Base-by-base conservation (phyloP, 1,284 basidiomycete genomes). In the Trichosporon sp. region DNA sequence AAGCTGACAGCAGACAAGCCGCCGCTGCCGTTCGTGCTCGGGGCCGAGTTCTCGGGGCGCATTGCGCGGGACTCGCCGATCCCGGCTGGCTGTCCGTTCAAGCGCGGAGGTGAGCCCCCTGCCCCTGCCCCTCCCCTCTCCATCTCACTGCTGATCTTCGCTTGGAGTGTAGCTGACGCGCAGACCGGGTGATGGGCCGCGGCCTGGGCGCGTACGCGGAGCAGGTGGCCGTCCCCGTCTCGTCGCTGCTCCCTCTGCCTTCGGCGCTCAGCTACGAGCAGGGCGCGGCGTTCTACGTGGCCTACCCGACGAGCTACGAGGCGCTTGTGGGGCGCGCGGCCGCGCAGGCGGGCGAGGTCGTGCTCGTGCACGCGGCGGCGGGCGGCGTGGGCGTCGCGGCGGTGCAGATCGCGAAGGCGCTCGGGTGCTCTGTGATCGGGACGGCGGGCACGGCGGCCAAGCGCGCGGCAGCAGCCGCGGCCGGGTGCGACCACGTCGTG, bases 351-450 rank as follows among this genome's bases (percentile, higher is more conserved):
- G 91, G 92, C 27, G 93, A 96, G 83, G 93, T 91, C 88, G 88
- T 95, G 1, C 87, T 96, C 13, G 89, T 96, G 7, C 91, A 91
- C 65, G 93, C 92, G 9, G 91, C 91, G n/a, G 92, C 92, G 1
- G 82, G 82, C 1, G 95, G 95, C 29, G 95, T 98, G 3, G 95
- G 95, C 1, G 89, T 97, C 62, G 89, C 90, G 9, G 94, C 95
- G 3, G 89, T 94, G 18, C 94, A 97, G 78, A 86, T 96, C 65
- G 93, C 92, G n/a, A 95, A 95, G 87, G 70, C 70, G 21, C 75
- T 82, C 13, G 82, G 82, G 34, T 83, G 81, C 67, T 82, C 79
- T 44, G 85, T 86, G 53, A 86, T 86, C 23, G 85, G 84, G 0
- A 84, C 84, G 1, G 84, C 83, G 8, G 78, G 78, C 0, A 75